Conservation (phyloP, 2,329 filamentous ascomycete species). For the Calonectria honghensis region DNA sequence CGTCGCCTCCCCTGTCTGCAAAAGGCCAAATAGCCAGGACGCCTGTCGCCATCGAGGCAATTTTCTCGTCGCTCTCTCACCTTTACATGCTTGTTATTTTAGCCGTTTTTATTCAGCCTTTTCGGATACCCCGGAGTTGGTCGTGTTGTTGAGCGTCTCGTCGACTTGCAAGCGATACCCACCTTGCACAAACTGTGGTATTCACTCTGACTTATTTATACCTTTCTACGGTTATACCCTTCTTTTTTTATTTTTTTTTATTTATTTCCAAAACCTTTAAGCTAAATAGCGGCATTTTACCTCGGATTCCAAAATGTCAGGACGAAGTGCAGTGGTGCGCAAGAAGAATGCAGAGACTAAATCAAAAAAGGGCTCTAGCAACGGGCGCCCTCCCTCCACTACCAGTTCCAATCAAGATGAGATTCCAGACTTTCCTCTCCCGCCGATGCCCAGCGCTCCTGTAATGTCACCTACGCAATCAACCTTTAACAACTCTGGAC, state of each 20-base stretch:
- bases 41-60: conserved; percentile 2
- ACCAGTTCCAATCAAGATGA: conserved; percentile 65
- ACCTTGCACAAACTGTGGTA: neutral
- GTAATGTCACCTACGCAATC: conserved; percentile 65
- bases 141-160: neutral
- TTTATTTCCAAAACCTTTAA: neutral
- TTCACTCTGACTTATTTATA: neutral
- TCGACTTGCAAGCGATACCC: conserved; percentile 20
- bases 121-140: conserved; percentile 30
- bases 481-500: conserved; percentile 59
- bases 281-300: neutral
- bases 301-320: conserved; percentile 67
- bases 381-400: conserved; percentile 60
- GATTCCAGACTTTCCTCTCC: conserved; percentile 62
- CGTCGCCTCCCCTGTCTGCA: no score
- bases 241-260: neutral
- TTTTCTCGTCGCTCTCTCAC: conserved; percentile 15
- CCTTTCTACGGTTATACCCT: neutral
- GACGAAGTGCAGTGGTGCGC: conserved; percentile 74
- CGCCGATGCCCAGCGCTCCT: conserved; percentile 55
- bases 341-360: conserved; percentile 74
- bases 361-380: conserved; percentile 52
- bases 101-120: conserved; percentile 19
- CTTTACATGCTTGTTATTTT: conserved; percentile 11
- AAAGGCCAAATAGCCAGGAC: conserved; percentile 4